phyloP scores from a whole-genome alignment of 208 protist genomes.

The Borovskyia barvae region DNA sequence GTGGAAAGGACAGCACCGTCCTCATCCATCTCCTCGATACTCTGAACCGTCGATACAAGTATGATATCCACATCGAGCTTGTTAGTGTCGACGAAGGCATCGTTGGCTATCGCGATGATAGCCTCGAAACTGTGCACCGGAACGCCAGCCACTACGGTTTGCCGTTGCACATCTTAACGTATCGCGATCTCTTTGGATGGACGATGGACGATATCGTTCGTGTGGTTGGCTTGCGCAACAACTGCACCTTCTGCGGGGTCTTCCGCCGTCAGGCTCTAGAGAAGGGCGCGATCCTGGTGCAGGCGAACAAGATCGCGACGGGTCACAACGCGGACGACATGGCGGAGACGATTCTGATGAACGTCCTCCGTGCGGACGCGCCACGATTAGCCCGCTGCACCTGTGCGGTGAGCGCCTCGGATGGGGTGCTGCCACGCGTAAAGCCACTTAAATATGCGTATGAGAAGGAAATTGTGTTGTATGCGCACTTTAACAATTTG shows the following conservation, averaged over 20 bases:
- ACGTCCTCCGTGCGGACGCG: slow-evolving; percentile 94
- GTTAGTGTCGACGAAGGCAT: slow-evolving; percentile 99
- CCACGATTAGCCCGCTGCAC: slow-evolving; percentile 92
- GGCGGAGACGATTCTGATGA: slow-evolving; percentile 98
- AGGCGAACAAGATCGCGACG: slow-evolving; percentile 94
- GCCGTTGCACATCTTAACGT: slow-evolving; percentile 94
- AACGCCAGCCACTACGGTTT: slow-evolving; percentile 92
- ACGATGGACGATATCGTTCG: slow-evolving; percentile 98
- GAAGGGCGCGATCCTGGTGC: slow-evolving; percentile 85
- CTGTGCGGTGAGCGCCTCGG: slow-evolving; percentile 18
- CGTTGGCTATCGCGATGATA: slow-evolving; percentile 97
- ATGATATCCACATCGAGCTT: slow-evolving; percentile 92
- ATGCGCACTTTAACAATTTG: slow-evolving; percentile 97
- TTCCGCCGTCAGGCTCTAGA: slow-evolving; percentile 97
- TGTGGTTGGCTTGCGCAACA: slow-evolving; percentile 91
- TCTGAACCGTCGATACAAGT: slow-evolving; percentile 93
- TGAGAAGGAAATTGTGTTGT: slow-evolving; percentile 98
- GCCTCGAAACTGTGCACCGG: slow-evolving; percentile 95
- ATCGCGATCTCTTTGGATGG: slow-evolving; percentile 96
- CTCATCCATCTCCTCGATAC: slow-evolving; percentile 93
- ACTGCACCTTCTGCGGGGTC: slow-evolving; percentile 98
- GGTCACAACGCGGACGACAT: slow-evolving; percentile 99
- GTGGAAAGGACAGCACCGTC: slow-evolving; percentile 97
- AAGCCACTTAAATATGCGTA: slow-evolving; percentile 98
- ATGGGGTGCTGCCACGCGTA: slow-evolving; percentile 80